Base-by-base conservation (phyloP, 257 asterid species). In the Solanum medicagineum region DNA sequence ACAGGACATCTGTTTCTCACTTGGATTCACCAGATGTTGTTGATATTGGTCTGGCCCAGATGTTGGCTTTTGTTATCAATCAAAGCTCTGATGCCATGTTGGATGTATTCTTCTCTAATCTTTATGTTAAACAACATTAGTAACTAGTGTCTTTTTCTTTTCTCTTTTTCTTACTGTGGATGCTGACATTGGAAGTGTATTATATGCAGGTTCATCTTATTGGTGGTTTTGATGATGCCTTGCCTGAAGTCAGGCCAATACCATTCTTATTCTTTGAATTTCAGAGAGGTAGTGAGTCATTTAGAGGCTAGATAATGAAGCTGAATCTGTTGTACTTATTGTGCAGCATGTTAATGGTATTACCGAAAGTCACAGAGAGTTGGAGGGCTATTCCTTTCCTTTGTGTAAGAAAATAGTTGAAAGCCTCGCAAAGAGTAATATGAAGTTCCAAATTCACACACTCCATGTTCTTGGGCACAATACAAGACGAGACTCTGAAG, bases 1-100 rank as follows among this genome's bases (percentile, higher is more conserved):
- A 87, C 95, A 97, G 99, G 92, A 87, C 91, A 75, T 97, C 99
- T 55, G 87, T 97, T 54, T 97, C 95, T 85, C 99, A 97, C 90
- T 87, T 97, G 93, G 99, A 97, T 95, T 91, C 88, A 66, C 97
- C 96, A 7, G 20, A 85, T 54, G 75, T 93, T 87, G 98, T 95
- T 79, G 98, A 97, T 81, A 54, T 53, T 26, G 98, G 98, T 87
- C 90, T 94, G 66, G 83, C 70, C 79, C 97, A 94, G 92, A 97
- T 97, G 99, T 87, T 97, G 88, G 87, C 97, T 83, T 89, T 89
- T 84, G 87, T 94, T 86, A 86, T 89, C 24, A 93, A 92, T 91
- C 88, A 85, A 2, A 90, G 88, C 87, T 73, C 91, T 55, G 95
- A 94, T 84, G 60, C 91, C 73, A 36, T 90, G 84, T 87, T 94